Conservation (phyloP, 2,329 filamentous ascomycete genomes). For the Akanthomyces dipterigenus region DNA sequence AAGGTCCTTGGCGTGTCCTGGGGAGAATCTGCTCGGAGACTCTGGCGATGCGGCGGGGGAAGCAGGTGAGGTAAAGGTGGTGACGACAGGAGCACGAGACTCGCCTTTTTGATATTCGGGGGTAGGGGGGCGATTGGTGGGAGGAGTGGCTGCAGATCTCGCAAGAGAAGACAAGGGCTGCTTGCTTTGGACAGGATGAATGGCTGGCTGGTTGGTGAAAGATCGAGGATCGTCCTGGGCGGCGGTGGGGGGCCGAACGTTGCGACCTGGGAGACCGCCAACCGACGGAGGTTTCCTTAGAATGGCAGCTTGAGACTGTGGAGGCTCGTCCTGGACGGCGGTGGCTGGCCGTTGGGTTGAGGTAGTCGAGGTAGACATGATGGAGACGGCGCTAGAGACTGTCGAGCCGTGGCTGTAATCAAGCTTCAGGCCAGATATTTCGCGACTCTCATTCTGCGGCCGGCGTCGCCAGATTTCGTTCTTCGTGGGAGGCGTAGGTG, state of each 20-base stretch:
- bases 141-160: neutral
- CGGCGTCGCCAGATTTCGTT: constrained; percentile 43
- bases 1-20: constrained; percentile 13
- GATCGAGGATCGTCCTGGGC: neutral
- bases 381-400: constrained; percentile 24
- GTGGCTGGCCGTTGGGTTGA: constrained; percentile 14
- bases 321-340: constrained; percentile 16
- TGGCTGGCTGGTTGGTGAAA: neutral
- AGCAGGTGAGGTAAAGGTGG: constrained; percentile 34
- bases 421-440: constrained; percentile 43
- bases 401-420: constrained; percentile 45
- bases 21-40: constrained; percentile 19
- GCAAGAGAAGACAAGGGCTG: neutral
- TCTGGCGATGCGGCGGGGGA: constrained; percentile 41
- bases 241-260: constrained; percentile 19
- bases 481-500: constrained; percentile 23
- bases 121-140: constrained; percentile 36
- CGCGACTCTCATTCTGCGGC: constrained; percentile 40
- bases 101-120: constrained; percentile 43
- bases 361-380: constrained; percentile 3
- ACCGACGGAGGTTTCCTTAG: constrained; percentile 14
- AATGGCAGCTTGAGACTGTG: neutral
- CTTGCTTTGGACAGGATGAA: neutral
- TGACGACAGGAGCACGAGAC: constrained; percentile 28
- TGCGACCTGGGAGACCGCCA: constrained; percentile 23